Percentiles rank a stretch among this genome's conserved stretches.
Evolutionary conservation across 2,329 filamentous ascomycete species (phyloP).

Genomic region (Colletotrichum tropicicola): DNA sequence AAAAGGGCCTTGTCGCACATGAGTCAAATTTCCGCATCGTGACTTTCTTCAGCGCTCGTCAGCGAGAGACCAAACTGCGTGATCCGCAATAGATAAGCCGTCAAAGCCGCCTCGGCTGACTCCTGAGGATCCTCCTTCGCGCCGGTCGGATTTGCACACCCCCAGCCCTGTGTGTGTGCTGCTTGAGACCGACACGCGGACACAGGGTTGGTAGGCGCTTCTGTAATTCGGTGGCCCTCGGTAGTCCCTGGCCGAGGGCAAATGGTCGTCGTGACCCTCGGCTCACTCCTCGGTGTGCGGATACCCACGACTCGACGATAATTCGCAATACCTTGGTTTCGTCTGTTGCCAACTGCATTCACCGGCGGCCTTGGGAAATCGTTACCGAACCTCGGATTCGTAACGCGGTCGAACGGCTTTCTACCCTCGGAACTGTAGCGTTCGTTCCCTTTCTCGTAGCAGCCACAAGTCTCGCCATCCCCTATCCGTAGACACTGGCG

Average conservation of each 20-base stretch:
- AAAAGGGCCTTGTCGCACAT: conserved; percentile 10
- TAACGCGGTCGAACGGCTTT: no score
- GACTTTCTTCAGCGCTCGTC: conserved; percentile 27
- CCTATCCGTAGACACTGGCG: background rate
- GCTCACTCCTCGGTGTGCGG: conserved; percentile 20
- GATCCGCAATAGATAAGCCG: conserved; percentile 27
- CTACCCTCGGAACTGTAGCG: no score
- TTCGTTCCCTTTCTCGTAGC: no score
- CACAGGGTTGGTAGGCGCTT: conserved; percentile 7
- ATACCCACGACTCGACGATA: background rate
- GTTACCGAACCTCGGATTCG: no score
- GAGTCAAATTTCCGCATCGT: conserved; percentile 24
- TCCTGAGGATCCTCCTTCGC: background rate
- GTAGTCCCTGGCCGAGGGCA: conserved; percentile 22
- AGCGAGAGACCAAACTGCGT: conserved; percentile 8
- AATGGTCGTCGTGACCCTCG: conserved; percentile 9
- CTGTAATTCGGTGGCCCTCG: conserved; percentile 18
- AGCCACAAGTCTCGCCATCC: no score
- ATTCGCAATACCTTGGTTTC: background rate
- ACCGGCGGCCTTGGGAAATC: no score
- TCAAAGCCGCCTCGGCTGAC: conserved; percentile 6
- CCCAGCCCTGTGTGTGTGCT: conserved; percentile 4
- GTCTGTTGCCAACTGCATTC: background rate
- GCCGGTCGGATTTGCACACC: background rate
- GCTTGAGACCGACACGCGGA: background rate